Evolutionary conservation across 2,329 filamentous ascomycete genomes (phyloP).

Genomic region (Lasiodiplodia hormozganensis): DNA sequence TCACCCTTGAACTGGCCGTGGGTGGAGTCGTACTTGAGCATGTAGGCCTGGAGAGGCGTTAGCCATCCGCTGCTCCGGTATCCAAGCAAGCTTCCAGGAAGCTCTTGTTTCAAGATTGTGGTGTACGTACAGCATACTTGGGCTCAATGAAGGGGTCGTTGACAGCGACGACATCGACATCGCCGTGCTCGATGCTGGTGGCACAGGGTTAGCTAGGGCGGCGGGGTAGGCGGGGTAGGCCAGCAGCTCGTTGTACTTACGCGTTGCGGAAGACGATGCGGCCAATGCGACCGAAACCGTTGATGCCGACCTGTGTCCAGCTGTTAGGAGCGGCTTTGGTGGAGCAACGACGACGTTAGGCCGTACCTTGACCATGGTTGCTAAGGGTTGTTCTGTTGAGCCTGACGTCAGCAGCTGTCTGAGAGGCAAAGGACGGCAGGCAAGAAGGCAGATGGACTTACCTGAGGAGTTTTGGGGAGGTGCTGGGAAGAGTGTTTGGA

Average conservation of each 20-base stretch:
- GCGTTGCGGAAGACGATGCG: conserved; percentile 99
- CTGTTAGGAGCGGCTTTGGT: conserved; percentile 20
- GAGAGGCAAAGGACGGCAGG: background rate
- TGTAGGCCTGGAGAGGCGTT: conserved; percentile 76
- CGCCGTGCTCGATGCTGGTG: conserved; percentile 76
- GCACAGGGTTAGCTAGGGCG: conserved; percentile 11
- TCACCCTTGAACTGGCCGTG: conserved; percentile 97
- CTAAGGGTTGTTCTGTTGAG: conserved; percentile 27
- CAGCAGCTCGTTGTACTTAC: conserved; percentile 56
- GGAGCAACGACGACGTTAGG: conserved; percentile 35
- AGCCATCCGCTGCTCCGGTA: conserved; percentile 34
- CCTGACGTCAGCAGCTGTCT: conserved; percentile 20
- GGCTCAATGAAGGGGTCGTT: conserved; percentile 99
- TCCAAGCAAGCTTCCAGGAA: conserved; percentile 6
- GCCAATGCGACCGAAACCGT: conserved; percentile 99
- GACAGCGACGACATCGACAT: conserved; percentile 93
- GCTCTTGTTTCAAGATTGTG: background rate
- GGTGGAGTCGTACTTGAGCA: conserved; percentile 99
- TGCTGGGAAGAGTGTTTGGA: background rate
- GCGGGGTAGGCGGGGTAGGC: conserved; percentile 23
- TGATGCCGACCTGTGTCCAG: conserved; percentile 86
- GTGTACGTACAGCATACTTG: conserved; percentile 86
- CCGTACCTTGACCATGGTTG: conserved; percentile 56
- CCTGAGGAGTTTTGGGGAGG: background rate
- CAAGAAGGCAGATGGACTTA: conserved; percentile 2